phyloP scores from a whole-genome alignment of 352 stramenopile species.

The Phytopythium ostracodes region DNA sequence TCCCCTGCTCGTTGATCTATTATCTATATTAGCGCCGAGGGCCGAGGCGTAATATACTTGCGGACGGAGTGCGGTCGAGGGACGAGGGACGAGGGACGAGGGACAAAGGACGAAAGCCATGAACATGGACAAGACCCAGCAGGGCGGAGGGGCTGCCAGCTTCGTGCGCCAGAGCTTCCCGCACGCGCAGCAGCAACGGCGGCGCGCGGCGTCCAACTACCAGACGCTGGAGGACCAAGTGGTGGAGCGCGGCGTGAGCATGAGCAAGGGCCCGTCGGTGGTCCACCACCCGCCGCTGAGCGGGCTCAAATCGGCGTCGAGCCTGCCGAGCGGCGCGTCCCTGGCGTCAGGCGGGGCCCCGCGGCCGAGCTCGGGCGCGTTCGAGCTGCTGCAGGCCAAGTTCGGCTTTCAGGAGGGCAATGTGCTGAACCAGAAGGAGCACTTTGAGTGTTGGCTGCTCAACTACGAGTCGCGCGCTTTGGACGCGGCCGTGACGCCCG shows the following conservation, averaged over 20 bases:
- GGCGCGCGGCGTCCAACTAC: constrained; percentile 73
- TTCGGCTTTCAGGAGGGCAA: constrained; percentile 87
- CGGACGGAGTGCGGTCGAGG: background rate
- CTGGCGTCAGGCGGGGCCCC: constrained; percentile 17
- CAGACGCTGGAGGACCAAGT: constrained; percentile 69
- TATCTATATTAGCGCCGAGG: background rate
- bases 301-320: background rate
- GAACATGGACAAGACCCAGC: constrained; percentile 8
- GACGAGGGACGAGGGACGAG: too few relatives aligned
- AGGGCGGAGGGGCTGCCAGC: background rate
- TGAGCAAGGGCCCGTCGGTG: constrained; percentile 16
- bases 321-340: constrained; percentile 7
- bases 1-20: background rate
- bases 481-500: constrained; percentile 11
- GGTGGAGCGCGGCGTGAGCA: constrained; percentile 35
- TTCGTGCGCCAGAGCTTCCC: constrained; percentile 1
- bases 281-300: constrained; percentile 8
- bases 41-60: background rate
- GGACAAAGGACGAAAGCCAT: background rate
- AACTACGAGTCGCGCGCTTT: constrained; percentile 76
- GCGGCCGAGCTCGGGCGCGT: constrained; percentile 38
- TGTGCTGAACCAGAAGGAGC: constrained; percentile 81
- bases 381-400: constrained; percentile 78
- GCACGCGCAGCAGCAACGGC: constrained; percentile 20
- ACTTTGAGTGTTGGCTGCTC: constrained; percentile 81